phyloP scores from a whole-genome alignment of 2,329 filamentous ascomycete species.

The Trichophyton verrucosum region DNA sequence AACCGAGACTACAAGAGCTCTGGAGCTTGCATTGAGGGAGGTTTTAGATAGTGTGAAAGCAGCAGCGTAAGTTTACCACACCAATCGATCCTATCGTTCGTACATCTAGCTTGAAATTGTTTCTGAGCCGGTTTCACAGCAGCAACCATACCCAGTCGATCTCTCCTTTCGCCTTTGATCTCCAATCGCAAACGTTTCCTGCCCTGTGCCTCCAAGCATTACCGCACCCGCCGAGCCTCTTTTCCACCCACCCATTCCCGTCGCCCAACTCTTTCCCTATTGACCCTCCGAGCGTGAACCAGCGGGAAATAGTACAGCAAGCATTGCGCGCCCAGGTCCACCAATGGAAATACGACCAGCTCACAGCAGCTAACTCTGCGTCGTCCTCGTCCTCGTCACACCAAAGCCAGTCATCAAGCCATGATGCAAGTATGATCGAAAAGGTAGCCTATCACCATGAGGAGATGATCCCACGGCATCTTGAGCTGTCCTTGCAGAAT shows the following conservation, averaged over 20 bases:
- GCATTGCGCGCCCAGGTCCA: constrained; percentile 57
- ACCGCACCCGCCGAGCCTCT: constrained; percentile 66
- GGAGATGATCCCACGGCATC: constrained; percentile 57
- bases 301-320: constrained; percentile 57
- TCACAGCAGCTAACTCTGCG: constrained; percentile 13
- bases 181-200: constrained; percentile 73
- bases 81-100: neutral
- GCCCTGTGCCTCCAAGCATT: constrained; percentile 72
- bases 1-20: constrained; percentile 62
- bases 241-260: constrained; percentile 66
- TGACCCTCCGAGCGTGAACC: constrained; percentile 57
- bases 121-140: constrained; percentile 20
- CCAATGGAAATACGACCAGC: constrained; percentile 46
- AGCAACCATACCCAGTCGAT: constrained; percentile 31
- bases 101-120: constrained; percentile 2
- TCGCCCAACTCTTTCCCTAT: constrained; percentile 72
- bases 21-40: constrained; percentile 75
- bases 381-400: constrained; percentile 17
- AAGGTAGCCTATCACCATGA: constrained; percentile 49
- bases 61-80: constrained; percentile 53
- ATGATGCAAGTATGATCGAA: constrained; percentile 19
- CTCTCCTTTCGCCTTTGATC: constrained; percentile 63
- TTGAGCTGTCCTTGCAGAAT: constrained; percentile 62
- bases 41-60: constrained; percentile 69
- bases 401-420: constrained; percentile 35